A percentile compares a stretch with the other conserved stretches of the same genome.
These are phyloP conservation scores for Ophiocytium majus DNA, from an alignment of 352 stramenopile genomes.

Conservation along the genomic window DNA sequence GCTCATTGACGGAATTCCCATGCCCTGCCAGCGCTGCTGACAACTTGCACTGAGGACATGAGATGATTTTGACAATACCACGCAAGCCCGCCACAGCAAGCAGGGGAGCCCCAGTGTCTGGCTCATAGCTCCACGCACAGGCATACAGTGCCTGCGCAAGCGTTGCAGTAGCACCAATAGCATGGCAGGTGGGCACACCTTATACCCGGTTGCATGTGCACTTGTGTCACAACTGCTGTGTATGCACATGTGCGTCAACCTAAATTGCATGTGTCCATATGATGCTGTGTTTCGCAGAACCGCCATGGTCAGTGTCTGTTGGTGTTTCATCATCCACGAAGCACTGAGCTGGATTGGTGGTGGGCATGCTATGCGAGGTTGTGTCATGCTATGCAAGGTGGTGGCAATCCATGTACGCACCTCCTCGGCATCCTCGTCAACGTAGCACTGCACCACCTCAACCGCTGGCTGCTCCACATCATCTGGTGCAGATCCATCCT, in stretches of 20 bases:
- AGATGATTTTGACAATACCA: slow-evolving; percentile 75
- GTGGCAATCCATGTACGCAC: slow-evolving; percentile 39
- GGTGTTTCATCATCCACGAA: no score
- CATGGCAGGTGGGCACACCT: no score
- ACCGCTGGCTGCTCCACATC: background rate
- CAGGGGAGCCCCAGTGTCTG: slow-evolving; percentile 68
- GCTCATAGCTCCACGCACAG: slow-evolving; percentile 68
- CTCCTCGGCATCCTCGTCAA: slow-evolving; percentile 61
- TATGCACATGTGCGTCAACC: no score
- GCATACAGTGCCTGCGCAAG: slow-evolving; percentile 66
- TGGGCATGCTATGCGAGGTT: no score
- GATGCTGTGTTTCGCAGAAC: no score
- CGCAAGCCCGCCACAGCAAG: slow-evolving; percentile 69
- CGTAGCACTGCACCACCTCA: slow-evolving; percentile 23
- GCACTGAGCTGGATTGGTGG: no score
- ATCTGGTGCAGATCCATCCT: background rate
- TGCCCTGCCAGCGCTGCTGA: slow-evolving; percentile 69
- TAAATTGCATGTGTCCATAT: no score
- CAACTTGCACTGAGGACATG: background rate
- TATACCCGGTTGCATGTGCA: no score
- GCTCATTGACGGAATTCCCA: slow-evolving; percentile 83
- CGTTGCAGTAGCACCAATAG: no score
- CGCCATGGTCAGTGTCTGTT: no score
- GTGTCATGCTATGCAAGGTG: no score
- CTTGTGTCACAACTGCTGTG: no score